These are phyloP conservation scores for Pseudogymnoascus sp. DNA, from an alignment of 2,329 filamentous ascomycete species.

Conservation along the genomic window DNA sequence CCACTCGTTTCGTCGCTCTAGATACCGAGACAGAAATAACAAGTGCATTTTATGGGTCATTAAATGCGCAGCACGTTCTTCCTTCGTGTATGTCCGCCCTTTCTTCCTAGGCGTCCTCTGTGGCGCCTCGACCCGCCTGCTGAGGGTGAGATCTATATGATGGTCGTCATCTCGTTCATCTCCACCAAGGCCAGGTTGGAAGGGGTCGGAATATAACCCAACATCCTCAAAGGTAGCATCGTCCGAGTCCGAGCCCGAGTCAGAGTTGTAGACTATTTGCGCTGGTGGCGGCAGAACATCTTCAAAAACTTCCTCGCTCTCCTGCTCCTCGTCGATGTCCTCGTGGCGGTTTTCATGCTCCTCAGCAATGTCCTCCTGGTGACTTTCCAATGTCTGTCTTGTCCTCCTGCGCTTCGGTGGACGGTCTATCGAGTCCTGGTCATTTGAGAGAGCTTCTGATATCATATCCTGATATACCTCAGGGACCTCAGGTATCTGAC, in stretches of 20 bases:
- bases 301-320: conserved; percentile 21
- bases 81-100: conserved; percentile 42
- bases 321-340: conserved; percentile 20
- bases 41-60: conserved; percentile 83
- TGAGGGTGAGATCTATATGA: conserved; percentile 29
- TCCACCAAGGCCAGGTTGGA: conserved; percentile 20
- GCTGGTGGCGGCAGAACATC: conserved; percentile 21
- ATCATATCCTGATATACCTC: conserved; percentile 40
- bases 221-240: conserved; percentile 12
- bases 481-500: conserved; percentile 24
- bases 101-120: conserved; percentile 13
- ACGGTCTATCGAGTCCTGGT: conserved; percentile 26
- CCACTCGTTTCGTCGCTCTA: conserved; percentile 74
- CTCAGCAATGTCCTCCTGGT: conserved; percentile 11
- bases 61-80: conserved; percentile 51
- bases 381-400: conserved; percentile 14
- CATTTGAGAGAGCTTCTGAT: conserved; percentile 30
- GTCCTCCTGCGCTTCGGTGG: conserved; percentile 31
- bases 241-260: conserved; percentile 1
- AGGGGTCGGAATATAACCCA: conserved; percentile 15
- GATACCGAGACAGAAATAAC: conserved; percentile 72
- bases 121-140: conserved; percentile 20
- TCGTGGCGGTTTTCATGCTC: conserved; percentile 14
- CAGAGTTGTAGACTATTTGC: conserved; percentile 25
- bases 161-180: conserved; percentile 21